A percentile compares a stretch with the other conserved stretches of the same genome.
These are phyloP conservation scores for Podospora didyma DNA, from an alignment of 495 filamentous ascomycete species.

Conservation along the genomic window DNA sequence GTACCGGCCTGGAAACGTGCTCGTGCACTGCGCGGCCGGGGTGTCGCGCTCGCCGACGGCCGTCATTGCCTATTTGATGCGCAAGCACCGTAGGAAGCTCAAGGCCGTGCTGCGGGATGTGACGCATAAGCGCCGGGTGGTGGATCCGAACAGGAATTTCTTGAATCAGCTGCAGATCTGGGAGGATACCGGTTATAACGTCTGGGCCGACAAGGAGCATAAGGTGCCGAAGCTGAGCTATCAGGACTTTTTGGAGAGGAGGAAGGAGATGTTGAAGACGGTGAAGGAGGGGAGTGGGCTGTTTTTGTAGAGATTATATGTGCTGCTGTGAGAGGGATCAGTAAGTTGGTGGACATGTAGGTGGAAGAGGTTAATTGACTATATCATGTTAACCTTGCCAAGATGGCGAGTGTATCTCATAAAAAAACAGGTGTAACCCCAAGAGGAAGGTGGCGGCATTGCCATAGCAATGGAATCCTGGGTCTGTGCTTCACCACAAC, in stretches of 20 bases:
- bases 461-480: too few species aligned
- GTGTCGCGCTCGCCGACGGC: conserved; percentile 5
- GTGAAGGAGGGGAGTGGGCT: too few species aligned
- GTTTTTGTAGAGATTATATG: too few species aligned
- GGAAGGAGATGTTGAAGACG: not conserved
- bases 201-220: conserved; percentile 12
- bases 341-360: too few species aligned
- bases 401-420: too few species aligned
- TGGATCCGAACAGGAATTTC: conserved; percentile 4
- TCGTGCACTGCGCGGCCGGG: conserved; percentile 9
- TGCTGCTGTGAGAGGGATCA: too few species aligned
- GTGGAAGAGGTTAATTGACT: too few species aligned
- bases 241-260: not conserved
- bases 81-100: not conserved
- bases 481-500: too few species aligned
- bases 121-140: not conserved
- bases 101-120: not conserved
- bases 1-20: not conserved
- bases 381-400: too few species aligned
- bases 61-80: conserved; percentile 14
- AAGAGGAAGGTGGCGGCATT: too few species aligned
- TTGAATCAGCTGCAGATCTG: conserved; percentile 14
- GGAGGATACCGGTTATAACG: conserved; percentile 11
- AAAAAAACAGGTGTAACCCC: too few species aligned
- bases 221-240: not conserved